Evolutionary conservation across 1,284 basidiomycete genomes (phyloP).

Genomic region (Porogramme epimiltina): DNA sequence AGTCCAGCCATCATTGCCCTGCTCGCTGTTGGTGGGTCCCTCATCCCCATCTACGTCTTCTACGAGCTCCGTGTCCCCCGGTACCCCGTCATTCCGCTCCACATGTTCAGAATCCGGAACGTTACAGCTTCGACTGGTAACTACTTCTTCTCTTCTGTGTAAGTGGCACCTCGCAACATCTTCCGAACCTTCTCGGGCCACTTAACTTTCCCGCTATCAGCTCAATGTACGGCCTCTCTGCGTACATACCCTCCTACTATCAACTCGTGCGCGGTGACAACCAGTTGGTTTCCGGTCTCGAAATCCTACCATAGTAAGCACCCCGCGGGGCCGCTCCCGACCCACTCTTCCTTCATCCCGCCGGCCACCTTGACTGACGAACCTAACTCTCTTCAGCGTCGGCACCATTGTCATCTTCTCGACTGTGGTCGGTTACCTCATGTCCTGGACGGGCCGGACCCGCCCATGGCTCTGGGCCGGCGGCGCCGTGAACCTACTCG

Average conservation of each 20-base stretch:
- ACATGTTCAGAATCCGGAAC: constrained; percentile 14
- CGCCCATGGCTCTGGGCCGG: constrained; percentile 9
- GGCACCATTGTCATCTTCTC: constrained; percentile 10
- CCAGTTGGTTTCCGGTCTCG: constrained; percentile 13
- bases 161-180: not conserved
- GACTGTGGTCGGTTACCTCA: constrained; percentile 9
- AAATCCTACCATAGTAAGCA: constrained; percentile 13
- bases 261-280: constrained; percentile 13
- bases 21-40: constrained; percentile 5
- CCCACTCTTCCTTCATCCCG: not conserved
- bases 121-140: constrained; percentile 12
- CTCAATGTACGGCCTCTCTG: constrained; percentile 13
- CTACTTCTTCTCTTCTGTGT: constrained; percentile 16
- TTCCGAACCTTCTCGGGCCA: not conserved
- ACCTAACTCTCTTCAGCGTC: constrained; percentile 2
- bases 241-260: constrained; percentile 14
- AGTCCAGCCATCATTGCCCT: constrained; percentile 7
- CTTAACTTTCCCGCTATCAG: not conserved
- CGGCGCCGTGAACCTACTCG: constrained; percentile 6
- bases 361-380: not conserved
- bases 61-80: constrained; percentile 10
- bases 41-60: constrained; percentile 7
- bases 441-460: constrained; percentile 10
- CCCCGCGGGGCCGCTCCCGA: not conserved
- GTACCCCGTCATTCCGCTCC: constrained; percentile 12